Evolutionary conservation across 768 basidiomycete genomes (phyloP).

Genomic region (Suillus subluteus): DNA sequence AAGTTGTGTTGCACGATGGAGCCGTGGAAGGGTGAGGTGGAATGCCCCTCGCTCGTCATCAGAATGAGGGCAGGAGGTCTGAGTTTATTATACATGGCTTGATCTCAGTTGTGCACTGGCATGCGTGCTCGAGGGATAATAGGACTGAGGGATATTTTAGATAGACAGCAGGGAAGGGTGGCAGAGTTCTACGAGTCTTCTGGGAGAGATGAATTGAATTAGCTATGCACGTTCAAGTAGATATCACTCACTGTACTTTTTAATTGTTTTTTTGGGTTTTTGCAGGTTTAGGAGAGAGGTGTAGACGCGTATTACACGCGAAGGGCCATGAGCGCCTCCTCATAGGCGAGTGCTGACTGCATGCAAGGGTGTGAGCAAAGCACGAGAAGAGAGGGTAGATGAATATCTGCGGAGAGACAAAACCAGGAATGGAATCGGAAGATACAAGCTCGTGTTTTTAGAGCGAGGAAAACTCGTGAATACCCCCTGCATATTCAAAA

Average conservation of each 20-base stretch:
- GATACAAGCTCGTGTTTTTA: not conserved
- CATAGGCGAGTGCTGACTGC: conserved; percentile 58
- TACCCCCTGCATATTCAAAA: not conserved
- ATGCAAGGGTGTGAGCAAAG: conserved; percentile 54
- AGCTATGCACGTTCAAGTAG: not conserved
- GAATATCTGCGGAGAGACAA: not conserved
- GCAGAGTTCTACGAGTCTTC: conserved; percentile 38
- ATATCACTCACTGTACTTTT: conserved; percentile 40
- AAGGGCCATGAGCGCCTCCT: conserved; percentile 44
- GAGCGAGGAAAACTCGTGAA: not conserved
- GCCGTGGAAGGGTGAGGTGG: not conserved
- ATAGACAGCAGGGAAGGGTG: not conserved
- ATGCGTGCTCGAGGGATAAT: conserved; percentile 45
- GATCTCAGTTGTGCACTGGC: conserved; percentile 42
- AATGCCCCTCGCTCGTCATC: conserved; percentile 34
- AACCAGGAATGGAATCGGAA: not conserved
- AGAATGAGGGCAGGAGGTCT: conserved; percentile 51
- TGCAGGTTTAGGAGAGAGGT: conserved; percentile 43
- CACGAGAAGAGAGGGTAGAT: not conserved
- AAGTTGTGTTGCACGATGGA: not conserved
- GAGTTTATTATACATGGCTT: conserved; percentile 47
- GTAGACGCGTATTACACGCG: conserved; percentile 40
- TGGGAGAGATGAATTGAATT: conserved; percentile 11
- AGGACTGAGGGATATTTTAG: not conserved
- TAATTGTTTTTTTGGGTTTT: no score